These are phyloP conservation scores for Psilocybe cubensis DNA, from an alignment of 768 basidiomycete species.

Conservation along the genomic window DNA sequence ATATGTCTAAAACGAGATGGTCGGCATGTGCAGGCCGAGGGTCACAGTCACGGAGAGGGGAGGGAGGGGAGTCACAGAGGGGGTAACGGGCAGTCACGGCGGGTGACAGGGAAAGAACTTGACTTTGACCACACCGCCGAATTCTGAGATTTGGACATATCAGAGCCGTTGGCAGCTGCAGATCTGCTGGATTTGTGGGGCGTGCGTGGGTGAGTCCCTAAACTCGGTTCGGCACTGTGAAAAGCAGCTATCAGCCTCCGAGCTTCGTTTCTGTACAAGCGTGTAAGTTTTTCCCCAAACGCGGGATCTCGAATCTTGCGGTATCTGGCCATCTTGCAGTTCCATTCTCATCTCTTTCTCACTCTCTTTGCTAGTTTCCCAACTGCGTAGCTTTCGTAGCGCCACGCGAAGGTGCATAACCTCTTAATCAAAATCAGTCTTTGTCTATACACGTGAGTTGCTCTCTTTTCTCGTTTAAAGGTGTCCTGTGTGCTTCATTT, in stretches of 20 bases:
- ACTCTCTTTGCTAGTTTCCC: slow-evolving; percentile 23
- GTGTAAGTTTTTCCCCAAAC: slow-evolving; percentile 16
- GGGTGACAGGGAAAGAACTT: slow-evolving; percentile 2
- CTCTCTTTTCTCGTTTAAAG: slow-evolving; percentile 18
- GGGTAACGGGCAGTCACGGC: slow-evolving; percentile 6
- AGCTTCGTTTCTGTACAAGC: slow-evolving; percentile 14
- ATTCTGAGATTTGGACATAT: not conserved
- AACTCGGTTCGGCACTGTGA: slow-evolving; percentile 10
- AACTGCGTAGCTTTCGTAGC: slow-evolving; percentile 18
- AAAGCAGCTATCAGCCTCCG: slow-evolving; percentile 13
- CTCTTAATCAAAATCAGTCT: not conserved
- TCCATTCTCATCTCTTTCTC: slow-evolving; percentile 20
- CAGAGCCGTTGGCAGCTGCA: slow-evolving; percentile 2
- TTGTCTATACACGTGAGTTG: slow-evolving; percentile 29
- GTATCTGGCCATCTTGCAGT: not conserved
- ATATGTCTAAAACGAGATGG: not conserved
- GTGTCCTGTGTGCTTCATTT: not conserved
- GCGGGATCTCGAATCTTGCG: slow-evolving; percentile 15
- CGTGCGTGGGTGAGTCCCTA: slow-evolving; percentile 10
- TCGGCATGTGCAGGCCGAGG: not conserved
- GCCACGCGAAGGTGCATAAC: slow-evolving; percentile 22
- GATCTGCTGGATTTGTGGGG: slow-evolving; percentile 10
- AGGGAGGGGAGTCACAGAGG: not conserved
- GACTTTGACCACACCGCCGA: not conserved
- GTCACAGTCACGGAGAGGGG: not conserved